Conservation (phyloP, 169 alveolate species). For the Eimeria tenella region DNA sequence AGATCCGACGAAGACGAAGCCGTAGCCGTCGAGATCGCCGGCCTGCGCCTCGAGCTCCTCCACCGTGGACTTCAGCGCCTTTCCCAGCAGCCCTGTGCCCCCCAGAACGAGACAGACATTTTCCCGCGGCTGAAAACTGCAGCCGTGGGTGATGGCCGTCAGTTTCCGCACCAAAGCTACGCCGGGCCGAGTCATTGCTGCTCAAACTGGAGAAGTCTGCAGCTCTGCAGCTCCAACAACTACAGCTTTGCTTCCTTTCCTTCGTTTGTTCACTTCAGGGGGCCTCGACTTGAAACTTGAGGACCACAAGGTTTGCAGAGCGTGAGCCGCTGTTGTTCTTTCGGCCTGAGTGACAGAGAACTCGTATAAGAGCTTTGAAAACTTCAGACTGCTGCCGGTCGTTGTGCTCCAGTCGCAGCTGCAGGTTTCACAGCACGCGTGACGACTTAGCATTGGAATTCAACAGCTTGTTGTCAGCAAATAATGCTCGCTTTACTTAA, state of each 20-base stretch:
- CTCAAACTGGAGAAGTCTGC: background rate
- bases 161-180: conserved; percentile 28
- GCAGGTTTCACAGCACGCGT: too few species aligned
- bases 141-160: conserved; percentile 47
- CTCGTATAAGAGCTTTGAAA: too few species aligned
- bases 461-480: too few species aligned
- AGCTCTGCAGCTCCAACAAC: background rate
- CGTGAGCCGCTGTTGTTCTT: background rate
- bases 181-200: conserved; percentile 33
- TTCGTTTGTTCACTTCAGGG: too few species aligned
- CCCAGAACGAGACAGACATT: conserved; percentile 80
- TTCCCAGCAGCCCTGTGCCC: conserved; percentile 79
- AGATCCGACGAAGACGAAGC: conserved; percentile 66
- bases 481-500: too few species aligned
- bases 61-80: conserved; percentile 69
- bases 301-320: background rate
- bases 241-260: background rate
- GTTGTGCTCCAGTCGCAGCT: too few species aligned
- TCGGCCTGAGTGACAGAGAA: too few species aligned
- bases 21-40: conserved; percentile 33
- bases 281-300: too few species aligned
- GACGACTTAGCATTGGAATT: too few species aligned
- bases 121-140: background rate
- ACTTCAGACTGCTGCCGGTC: too few species aligned
- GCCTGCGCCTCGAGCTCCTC: conserved; percentile 37